phyloP scores from a whole-genome alignment of 2,329 filamentous ascomycete genomes.

The Sphaceloma murrayae region DNA sequence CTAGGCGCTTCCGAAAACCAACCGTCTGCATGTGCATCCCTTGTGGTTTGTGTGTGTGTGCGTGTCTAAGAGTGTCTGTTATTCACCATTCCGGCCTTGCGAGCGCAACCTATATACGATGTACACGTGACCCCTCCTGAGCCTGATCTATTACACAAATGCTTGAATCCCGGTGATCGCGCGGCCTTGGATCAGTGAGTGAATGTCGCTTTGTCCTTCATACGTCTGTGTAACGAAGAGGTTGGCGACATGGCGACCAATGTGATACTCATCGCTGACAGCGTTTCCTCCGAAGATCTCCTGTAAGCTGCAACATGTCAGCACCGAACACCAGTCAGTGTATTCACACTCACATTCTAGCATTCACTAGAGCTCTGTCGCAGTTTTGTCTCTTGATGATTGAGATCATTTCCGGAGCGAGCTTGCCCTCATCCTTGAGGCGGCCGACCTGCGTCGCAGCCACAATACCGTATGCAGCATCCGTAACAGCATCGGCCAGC shows the following conservation, averaged over 20 bases:
- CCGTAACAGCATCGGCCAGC: slow-evolving; percentile 81
- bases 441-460: slow-evolving; percentile 84
- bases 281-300: slow-evolving; percentile 97
- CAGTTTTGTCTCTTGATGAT: slow-evolving; percentile 98
- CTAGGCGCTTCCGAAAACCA: no score
- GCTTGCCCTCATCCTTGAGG: slow-evolving; percentile 83
- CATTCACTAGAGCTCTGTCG: slow-evolving; percentile 72
- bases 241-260: slow-evolving; percentile 90
- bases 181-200: slow-evolving; percentile 48
- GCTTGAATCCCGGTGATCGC: slow-evolving; percentile 62
- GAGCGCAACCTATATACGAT: background rate
- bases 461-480: slow-evolving; percentile 82
- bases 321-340: background rate
- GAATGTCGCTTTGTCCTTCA: slow-evolving; percentile 96
- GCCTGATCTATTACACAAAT: slow-evolving; percentile 38
- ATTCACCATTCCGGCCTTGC: no score
- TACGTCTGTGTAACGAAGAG: slow-evolving; percentile 97
- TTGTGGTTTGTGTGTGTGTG: no score
- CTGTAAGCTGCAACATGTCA: slow-evolving; percentile 51
- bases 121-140: background rate
- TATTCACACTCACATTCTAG: slow-evolving; percentile 47
- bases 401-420: slow-evolving; percentile 87
- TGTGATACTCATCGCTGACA: slow-evolving; percentile 94
- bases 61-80: no score
- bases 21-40: no score